These are phyloP conservation scores for Cardiospermum halicacabum DNA, from an alignment of 345 rosid genomes.

Conservation along the genomic window DNA sequence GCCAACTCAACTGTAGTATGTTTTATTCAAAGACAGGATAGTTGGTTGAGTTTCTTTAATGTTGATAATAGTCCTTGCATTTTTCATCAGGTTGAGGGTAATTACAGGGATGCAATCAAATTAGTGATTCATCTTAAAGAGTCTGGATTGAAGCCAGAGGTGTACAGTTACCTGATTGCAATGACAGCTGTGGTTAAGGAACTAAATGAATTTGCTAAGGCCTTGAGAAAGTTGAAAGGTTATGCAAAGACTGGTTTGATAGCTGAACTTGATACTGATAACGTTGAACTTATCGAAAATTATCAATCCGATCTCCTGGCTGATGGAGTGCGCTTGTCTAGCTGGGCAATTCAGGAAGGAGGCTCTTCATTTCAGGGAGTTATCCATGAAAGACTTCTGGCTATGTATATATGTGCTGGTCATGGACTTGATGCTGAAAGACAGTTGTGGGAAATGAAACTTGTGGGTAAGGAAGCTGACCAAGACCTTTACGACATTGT, in stretches of 20 bases:
- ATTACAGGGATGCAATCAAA: constrained; percentile 61
- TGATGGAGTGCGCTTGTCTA: constrained; percentile 54
- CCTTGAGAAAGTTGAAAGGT: constrained; percentile 62
- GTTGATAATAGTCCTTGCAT: constrained; percentile 10
- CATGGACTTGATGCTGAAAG: constrained; percentile 80
- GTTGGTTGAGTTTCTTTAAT: neutral
- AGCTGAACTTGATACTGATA: constrained; percentile 53
- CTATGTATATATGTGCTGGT: constrained; percentile 89
- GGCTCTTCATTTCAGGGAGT: constrained; percentile 49
- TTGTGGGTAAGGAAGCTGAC: constrained; percentile 79
- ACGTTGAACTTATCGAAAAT: constrained; percentile 45
- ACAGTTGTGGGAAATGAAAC: constrained; percentile 90
- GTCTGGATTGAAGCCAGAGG: constrained; percentile 80
- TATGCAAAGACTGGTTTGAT: constrained; percentile 53
- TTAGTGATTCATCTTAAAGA: constrained; percentile 56
- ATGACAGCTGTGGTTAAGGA: constrained; percentile 96
- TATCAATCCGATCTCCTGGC: constrained; percentile 68
- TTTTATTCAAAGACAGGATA: neutral
- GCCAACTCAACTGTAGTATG: no score
- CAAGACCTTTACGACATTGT: constrained; percentile 73
- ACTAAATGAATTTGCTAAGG: constrained; percentile 70
- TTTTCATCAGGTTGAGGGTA: constrained; percentile 66
- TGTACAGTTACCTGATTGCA: constrained; percentile 77
- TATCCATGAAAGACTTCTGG: constrained; percentile 81
- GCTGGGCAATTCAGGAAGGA: constrained; percentile 74